Conservation (phyloP, 2,329 filamentous ascomycete genomes). For the Geosmithia morbida region DNA sequence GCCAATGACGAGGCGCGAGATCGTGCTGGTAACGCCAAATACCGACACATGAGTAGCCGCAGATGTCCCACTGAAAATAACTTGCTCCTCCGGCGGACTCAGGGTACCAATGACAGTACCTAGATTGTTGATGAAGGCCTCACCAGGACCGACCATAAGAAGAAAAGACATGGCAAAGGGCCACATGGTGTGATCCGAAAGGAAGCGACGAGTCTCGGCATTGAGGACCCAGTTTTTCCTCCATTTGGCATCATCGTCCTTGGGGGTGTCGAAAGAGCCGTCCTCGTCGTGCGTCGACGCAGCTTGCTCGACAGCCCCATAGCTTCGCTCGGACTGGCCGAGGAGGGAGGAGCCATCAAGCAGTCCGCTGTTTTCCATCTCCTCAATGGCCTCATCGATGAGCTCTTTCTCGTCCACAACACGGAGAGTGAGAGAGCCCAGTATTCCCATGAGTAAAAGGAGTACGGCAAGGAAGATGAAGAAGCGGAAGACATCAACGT, state of each 20-base stretch:
- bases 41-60: slow-evolving; percentile 85
- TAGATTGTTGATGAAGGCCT: slow-evolving; percentile 95
- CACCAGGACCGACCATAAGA: slow-evolving; percentile 85
- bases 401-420: slow-evolving; percentile 76
- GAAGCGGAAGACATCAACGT: slow-evolving; percentile 67
- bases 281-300: slow-evolving; percentile 27
- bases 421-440: slow-evolving; percentile 60
- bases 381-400: slow-evolving; percentile 80
- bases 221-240: slow-evolving; percentile 90
- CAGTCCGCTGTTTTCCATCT: slow-evolving; percentile 78
- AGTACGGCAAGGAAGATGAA: slow-evolving; percentile 72
- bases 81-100: slow-evolving; percentile 40
- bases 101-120: slow-evolving; percentile 87
- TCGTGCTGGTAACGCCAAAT: slow-evolving; percentile 76
- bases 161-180: slow-evolving; percentile 83
- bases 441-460: slow-evolving; percentile 53
- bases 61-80: slow-evolving; percentile 34
- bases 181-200: slow-evolving; percentile 92
- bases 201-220: slow-evolving; percentile 73
- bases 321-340: slow-evolving; percentile 36
- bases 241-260: slow-evolving; percentile 34
- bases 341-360: slow-evolving; percentile 66
- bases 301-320: slow-evolving; percentile 44
- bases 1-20: slow-evolving; percentile 81
- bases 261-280: slow-evolving; percentile 19